These are phyloP conservation scores for Annulohypoxylon bovei DNA, from an alignment of 495 filamentous ascomycete species.

Conservation along the genomic window DNA sequence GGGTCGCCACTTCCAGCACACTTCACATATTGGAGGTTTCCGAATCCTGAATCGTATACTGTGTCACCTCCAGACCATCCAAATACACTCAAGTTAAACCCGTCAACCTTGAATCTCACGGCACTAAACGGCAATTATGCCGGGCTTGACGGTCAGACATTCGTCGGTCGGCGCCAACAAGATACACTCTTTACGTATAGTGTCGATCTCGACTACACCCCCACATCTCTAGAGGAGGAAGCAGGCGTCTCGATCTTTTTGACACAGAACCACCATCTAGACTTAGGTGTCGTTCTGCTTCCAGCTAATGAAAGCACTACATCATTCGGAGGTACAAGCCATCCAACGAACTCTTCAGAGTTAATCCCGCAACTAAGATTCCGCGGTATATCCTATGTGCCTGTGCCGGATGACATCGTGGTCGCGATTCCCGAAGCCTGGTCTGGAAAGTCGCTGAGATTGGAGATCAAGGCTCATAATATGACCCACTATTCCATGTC, in stretches of 20 bases:
- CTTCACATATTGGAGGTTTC: slow-evolving; percentile 62
- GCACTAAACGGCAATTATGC: slow-evolving; percentile 57
- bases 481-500: slow-evolving; percentile 58
- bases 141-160: slow-evolving; percentile 54
- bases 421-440: slow-evolving; percentile 49
- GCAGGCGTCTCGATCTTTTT: slow-evolving; percentile 59
- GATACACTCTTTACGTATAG: slow-evolving; percentile 61
- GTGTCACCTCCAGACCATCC: slow-evolving; percentile 52
- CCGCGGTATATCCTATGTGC: slow-evolving; percentile 51
- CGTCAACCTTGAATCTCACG: slow-evolving; percentile 60
- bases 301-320: slow-evolving; percentile 37
- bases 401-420: slow-evolving; percentile 45
- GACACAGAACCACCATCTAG: slow-evolving; percentile 63
- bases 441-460: slow-evolving; percentile 44
- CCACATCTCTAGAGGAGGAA: slow-evolving; percentile 49
- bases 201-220: slow-evolving; percentile 55
- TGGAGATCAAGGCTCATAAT: slow-evolving; percentile 60
- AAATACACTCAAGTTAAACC: slow-evolving; percentile 52
- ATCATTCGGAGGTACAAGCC: slow-evolving; percentile 10
- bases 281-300: slow-evolving; percentile 60
- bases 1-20: slow-evolving; percentile 53
- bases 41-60: slow-evolving; percentile 49
- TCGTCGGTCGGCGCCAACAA: slow-evolving; percentile 59
- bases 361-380: slow-evolving; percentile 51
- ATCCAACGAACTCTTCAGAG: slow-evolving; percentile 15